A percentile compares a stretch with the other conserved stretches of the same genome.
Evolutionary conservation across 805 yeast genomes (phyloP).

Genomic region (Candida boidinii): DNA sequence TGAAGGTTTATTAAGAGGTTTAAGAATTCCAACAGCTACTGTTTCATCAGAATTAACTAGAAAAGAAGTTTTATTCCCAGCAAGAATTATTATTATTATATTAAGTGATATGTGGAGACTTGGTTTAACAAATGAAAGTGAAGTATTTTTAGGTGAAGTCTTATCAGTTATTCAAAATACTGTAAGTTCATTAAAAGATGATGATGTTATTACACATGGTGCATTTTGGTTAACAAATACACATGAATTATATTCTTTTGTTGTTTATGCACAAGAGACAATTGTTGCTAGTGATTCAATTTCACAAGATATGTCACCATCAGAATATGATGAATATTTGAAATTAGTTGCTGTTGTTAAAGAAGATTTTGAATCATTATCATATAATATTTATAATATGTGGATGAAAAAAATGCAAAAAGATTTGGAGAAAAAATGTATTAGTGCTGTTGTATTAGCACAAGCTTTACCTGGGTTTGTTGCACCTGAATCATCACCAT

Average conservation of each 20-base stretch:
- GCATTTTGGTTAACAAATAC: slow-evolving; percentile 97
- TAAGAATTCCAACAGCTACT: slow-evolving; percentile 80
- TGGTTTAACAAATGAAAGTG: slow-evolving; percentile 87
- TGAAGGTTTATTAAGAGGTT: slow-evolving; percentile 75
- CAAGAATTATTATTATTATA: slow-evolving; percentile 85
- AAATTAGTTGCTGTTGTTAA: slow-evolving; percentile 83
- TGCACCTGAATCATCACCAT: slow-evolving; percentile 75
- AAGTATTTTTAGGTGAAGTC: slow-evolving; percentile 83
- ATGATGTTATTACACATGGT: slow-evolving; percentile 82
- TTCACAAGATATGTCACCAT: slow-evolving; percentile 77
- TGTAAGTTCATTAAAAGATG: slow-evolving; percentile 74
- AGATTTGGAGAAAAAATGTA: slow-evolving; percentile 81
- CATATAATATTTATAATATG: slow-evolving; percentile 89
- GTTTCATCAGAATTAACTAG: slow-evolving; percentile 76
- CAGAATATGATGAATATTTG: slow-evolving; percentile 84
- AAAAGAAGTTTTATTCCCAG: slow-evolving; percentile 92
- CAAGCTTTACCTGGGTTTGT: slow-evolving; percentile 95
- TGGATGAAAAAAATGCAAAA: slow-evolving; percentile 96
- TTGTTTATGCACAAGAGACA: slow-evolving; percentile 88
- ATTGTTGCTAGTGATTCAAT: slow-evolving; percentile 76
- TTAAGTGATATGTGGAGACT: slow-evolving; percentile 97
- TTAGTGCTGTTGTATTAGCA: slow-evolving; percentile 90
- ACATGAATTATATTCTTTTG: slow-evolving; percentile 91
- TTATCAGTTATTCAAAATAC: slow-evolving; percentile 79
- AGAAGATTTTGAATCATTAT: slow-evolving; percentile 88